A percentile compares a stretch with the other conserved stretches of the same genome.
phyloP scores from a whole-genome alignment of 176 grass and related monocot species.

The Oryza glaberrima region DNA sequence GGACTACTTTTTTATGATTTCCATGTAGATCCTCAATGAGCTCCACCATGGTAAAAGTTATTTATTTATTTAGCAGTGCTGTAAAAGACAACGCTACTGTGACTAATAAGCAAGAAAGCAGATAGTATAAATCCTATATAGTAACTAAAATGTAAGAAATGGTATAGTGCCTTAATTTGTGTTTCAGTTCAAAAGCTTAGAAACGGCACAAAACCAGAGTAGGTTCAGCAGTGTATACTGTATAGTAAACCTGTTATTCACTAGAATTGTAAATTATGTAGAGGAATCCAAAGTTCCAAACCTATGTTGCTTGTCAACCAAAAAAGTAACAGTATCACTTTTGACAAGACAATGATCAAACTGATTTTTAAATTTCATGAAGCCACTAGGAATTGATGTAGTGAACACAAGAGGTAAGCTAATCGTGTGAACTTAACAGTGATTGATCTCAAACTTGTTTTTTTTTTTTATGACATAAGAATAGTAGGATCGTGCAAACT shows the following conservation, averaged over 20 bases:
- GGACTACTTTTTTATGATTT: not conserved
- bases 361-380: not conserved
- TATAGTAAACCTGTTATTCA: not conserved
- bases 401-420: not conserved
- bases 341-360: not conserved
- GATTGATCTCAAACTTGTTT: conserved; percentile 9
- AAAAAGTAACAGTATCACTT: not conserved
- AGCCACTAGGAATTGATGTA: not conserved
- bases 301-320: conserved; percentile 15
- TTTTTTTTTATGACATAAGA: not conserved
- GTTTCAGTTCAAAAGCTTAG: conserved; percentile 18
- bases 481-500: not conserved
- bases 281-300: not conserved
- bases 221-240: too few relatives aligned
- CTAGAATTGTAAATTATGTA: not conserved
- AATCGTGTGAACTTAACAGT: not conserved
- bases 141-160: not conserved
- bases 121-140: not conserved
- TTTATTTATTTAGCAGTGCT: conserved; percentile 28
- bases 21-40: not conserved
- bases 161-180: not conserved
- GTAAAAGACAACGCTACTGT: not conserved
- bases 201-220: not conserved
- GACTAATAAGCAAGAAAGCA: conserved; percentile 5
- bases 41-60: conserved; percentile 9